phyloP scores from a whole-genome alignment of 2,329 filamentous ascomycete genomes.

The Monosporascus sp. region DNA sequence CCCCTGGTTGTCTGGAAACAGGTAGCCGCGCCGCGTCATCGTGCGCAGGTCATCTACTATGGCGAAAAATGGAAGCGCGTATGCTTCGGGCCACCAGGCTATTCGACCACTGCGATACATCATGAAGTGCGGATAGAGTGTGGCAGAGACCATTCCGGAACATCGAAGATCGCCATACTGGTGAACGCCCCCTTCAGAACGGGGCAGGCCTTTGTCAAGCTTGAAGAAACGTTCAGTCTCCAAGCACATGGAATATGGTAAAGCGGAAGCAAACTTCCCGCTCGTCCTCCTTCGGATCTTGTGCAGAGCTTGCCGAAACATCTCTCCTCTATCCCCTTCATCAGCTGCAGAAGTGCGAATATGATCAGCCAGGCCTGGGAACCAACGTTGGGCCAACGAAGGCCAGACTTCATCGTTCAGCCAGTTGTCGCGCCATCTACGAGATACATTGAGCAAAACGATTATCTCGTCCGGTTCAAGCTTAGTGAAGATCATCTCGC shows the following conservation, averaged over 20 bases:
- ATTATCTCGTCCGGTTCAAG: conserved; percentile 20
- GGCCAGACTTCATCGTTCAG: conserved; percentile 25
- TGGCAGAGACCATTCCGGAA: conserved; percentile 10
- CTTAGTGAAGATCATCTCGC: conserved; percentile 18
- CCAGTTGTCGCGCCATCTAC: conserved; percentile 19
- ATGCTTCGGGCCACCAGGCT: conserved; percentile 27
- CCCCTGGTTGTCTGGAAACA: conserved; percentile 17
- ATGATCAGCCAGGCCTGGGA: conserved; percentile 18
- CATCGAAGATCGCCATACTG: conserved; percentile 16
- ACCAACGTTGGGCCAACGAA: conserved; percentile 21
- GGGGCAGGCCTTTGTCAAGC: conserved; percentile 17
- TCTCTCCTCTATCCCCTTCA: conserved; percentile 10
- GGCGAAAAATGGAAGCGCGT: conserved; percentile 22
- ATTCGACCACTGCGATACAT: conserved; percentile 23
- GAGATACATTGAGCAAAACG: conserved; percentile 14
- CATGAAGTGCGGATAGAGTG: conserved; percentile 20
- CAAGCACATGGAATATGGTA: conserved; percentile 21
- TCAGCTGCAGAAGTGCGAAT: conserved; percentile 11
- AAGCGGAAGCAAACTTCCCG: conserved; percentile 20
- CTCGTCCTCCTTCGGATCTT: conserved; percentile 14
- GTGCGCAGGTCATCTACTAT: conserved; percentile 26
- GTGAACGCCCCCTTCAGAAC: conserved; percentile 22
- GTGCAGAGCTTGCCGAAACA: conserved; percentile 17
- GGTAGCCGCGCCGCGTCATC: conserved; percentile 19
- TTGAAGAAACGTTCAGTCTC: conserved; percentile 20